These are phyloP conservation scores for Asterophora parasitica DNA, from an alignment of 768 basidiomycete genomes.

Conservation along the genomic window DNA sequence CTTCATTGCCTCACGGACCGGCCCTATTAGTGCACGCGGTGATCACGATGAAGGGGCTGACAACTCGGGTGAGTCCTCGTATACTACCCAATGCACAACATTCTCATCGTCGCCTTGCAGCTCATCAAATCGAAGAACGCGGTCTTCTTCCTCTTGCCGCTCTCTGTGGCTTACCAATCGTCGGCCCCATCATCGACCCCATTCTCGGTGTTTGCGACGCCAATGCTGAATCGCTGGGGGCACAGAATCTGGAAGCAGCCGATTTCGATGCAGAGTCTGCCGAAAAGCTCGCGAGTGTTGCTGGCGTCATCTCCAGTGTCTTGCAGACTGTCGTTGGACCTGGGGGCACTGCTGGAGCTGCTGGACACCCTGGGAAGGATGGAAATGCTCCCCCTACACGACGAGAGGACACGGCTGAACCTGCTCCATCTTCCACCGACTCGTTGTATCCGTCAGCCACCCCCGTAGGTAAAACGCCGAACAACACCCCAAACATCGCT, in stretches of 20 bases:
- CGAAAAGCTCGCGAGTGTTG: not conserved
- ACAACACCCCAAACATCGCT: slow-evolving; percentile 7
- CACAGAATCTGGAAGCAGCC: not conserved
- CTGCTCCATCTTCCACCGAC: slow-evolving; percentile 2
- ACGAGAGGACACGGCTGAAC: slow-evolving; percentile 4
- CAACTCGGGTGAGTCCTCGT: not conserved
- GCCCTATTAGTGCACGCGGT: slow-evolving; percentile 10
- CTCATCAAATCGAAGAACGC: not conserved
- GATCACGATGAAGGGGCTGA: slow-evolving; percentile 11
- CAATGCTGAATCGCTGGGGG: not conserved
- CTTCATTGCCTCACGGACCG: slow-evolving; percentile 11
- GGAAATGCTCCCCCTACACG: not conserved
- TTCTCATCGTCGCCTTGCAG: not conserved
- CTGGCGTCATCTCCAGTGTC: not conserved
- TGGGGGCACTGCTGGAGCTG: not conserved
- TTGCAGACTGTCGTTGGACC: not conserved
- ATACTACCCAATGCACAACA: not conserved
- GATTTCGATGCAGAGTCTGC: not conserved
- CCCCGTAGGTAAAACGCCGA: slow-evolving; percentile 1
- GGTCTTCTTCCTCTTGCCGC: not conserved
- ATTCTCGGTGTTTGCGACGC: not conserved
- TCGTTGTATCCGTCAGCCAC: slow-evolving; percentile 2
- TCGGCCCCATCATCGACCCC: not conserved
- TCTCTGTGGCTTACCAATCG: not conserved
- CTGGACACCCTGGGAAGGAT: not conserved